These are phyloP conservation scores for Eustoma russellianum DNA, from an alignment of 257 asterid species.

Conservation along the genomic window DNA sequence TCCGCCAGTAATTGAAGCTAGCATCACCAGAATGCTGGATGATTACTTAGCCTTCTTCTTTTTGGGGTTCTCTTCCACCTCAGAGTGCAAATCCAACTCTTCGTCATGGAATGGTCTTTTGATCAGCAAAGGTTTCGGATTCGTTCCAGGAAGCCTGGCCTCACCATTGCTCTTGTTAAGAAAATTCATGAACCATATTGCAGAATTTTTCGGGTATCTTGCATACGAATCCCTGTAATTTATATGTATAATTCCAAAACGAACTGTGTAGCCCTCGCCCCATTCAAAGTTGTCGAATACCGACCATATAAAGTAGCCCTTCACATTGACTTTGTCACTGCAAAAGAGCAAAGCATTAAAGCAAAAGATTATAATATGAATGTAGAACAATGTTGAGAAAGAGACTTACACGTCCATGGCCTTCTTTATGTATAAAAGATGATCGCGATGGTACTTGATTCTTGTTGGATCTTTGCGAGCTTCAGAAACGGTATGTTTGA, in stretches of 20 bases:
- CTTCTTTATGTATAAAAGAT: conserved; percentile 5
- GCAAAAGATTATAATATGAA: not conserved
- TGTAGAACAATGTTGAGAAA: too few relatives aligned
- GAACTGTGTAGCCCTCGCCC: conserved; percentile 8
- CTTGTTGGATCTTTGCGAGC: conserved; percentile 12
- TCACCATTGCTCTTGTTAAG: not conserved
- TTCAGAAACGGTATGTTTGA: not conserved
- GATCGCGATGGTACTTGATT: conserved; percentile 10
- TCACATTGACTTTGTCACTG: conserved; percentile 4
- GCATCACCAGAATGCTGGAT: too few relatives aligned
- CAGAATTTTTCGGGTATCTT: conserved; percentile 10
- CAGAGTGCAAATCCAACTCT: not conserved
- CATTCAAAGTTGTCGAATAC: conserved; percentile 10
- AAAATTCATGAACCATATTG: conserved; percentile 14
- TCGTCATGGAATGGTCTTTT: conserved; percentile 1
- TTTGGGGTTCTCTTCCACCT: too few relatives aligned
- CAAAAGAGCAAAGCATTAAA: too few relatives aligned
- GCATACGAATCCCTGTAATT: not conserved
- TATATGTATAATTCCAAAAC: conserved; percentile 7
- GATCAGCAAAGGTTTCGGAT: not conserved
- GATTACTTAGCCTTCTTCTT: too few relatives aligned
- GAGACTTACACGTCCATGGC: conserved; percentile 10
- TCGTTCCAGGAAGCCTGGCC: not conserved
- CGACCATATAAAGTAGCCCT: conserved; percentile 3
- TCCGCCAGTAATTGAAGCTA: too few relatives aligned